Percentiles rank a stretch among this genome's conserved stretches.
Evolutionary conservation across 2,329 filamentous ascomycete genomes (phyloP).

Genomic region (Elsinoe necatrix): DNA sequence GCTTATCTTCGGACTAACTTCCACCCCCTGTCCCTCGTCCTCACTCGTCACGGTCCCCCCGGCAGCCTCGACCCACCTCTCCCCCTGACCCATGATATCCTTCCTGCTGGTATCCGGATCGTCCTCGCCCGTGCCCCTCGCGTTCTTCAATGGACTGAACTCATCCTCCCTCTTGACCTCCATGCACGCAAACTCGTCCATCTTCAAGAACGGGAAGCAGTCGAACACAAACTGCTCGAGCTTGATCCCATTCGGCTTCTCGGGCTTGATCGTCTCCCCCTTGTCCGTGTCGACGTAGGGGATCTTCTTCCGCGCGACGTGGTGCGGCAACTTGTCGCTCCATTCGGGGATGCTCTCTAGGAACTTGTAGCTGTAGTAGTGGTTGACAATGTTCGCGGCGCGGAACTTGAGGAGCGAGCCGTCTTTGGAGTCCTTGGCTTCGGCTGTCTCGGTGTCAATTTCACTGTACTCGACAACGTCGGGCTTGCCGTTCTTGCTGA

Average conservation of each 20-base stretch:
- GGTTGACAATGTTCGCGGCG: conserved; percentile 98
- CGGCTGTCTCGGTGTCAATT: conserved; percentile 80
- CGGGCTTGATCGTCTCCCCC: conserved; percentile 76
- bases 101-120: conserved; percentile 86
- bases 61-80: conserved; percentile 72
- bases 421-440: conserved; percentile 77
- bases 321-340: conserved; percentile 80
- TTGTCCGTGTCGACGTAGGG: conserved; percentile 61
- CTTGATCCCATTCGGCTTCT: conserved; percentile 96
- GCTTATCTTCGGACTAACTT: conserved; percentile 87
- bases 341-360: conserved; percentile 82
- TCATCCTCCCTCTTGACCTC: conserved; percentile 96
- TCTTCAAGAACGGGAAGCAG: conserved; percentile 80
- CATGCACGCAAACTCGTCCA: conserved; percentile 88
- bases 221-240: conserved; percentile 99
- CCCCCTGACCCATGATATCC: conserved; percentile 84
- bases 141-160: conserved; percentile 96
- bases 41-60: conserved; percentile 67
- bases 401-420: conserved; percentile 83
- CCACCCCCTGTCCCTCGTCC: conserved; percentile 58
- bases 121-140: conserved; percentile 75
- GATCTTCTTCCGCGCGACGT: conserved; percentile 98
- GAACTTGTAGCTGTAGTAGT: conserved; percentile 96
- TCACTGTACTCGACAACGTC: conserved; percentile 99
- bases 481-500: conserved; percentile 90